Base-by-base conservation (phyloP, 176 grass and related monocot genomes). In the Cocos nucifera region DNA sequence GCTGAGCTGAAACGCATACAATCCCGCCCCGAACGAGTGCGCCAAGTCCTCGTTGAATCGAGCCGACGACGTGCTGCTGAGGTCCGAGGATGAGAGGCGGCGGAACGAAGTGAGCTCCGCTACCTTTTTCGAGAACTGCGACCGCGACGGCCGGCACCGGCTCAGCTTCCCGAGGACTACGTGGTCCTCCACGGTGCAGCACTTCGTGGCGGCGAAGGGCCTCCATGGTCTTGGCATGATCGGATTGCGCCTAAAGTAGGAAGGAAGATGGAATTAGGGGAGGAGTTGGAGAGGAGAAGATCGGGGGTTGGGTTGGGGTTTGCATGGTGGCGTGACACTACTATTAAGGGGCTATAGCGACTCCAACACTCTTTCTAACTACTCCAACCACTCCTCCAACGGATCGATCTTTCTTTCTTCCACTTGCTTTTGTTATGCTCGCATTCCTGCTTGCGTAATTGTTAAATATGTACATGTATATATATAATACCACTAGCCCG, bases 171-270 rank as follows among this genome's bases (percentile, higher is more conserved):
- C 84, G 2, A 81, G 32, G 50, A 85, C 79, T 30, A 80, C 81
- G 24, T 84, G 81, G 53, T 92, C 88, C 51, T 98, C 87, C 3
- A 81, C 67, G 16, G 79, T 66, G 82, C 93, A 98, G 88, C 93
- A 98, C 64, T 81, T 98, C 50, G 83, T 78, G 6, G 84, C 81
- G 18, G 82, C 71, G 24, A 91, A 12, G 16, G 93, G 93, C 59
- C 79, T 75, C 93, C 93, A 98, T 51, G 79, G 73, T 73, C 73
- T 79, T 49, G 67, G 49, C 68, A 77, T 72, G 69, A 2, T 44
- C 1, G 32, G 32, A 23, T 23, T 21, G 21, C 21, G 21, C 21
- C 21, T 21, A 21, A 21, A 21, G 0, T 21, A 21, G 1, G 35
- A 0, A 14, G 9, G 35, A 44, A 44, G 8, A 44, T 9, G 10